Percentiles rank a stretch among this genome's conserved stretches.
Evolutionary conservation across 306 rosid species (phyloP).

Genomic region (Cucumis hystrix): DNA sequence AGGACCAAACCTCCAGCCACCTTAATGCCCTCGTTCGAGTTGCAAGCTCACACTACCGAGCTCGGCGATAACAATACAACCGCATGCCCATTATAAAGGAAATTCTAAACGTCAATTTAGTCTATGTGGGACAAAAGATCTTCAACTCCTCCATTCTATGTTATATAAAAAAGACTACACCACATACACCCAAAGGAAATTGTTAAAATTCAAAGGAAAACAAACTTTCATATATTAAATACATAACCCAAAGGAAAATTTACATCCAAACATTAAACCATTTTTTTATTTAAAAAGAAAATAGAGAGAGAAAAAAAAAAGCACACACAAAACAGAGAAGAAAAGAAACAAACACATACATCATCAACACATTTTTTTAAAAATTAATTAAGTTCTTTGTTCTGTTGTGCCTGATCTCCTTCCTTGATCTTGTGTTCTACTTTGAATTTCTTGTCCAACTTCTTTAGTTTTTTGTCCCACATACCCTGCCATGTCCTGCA

Average conservation of each 20-base stretch:
- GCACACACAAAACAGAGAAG: not conserved
- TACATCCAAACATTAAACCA: not conserved
- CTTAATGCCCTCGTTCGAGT: no score
- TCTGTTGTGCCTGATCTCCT: conserved; percentile 17
- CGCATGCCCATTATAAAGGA: no score
- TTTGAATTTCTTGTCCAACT: conserved; percentile 39
- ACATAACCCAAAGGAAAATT: not conserved
- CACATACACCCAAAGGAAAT: no score
- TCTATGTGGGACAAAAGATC: no score
- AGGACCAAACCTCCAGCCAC: no score
- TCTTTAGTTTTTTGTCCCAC: conserved; percentile 56
- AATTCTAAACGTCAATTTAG: no score
- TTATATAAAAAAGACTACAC: no score
- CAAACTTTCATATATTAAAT: not conserved
- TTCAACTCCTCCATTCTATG: no score
- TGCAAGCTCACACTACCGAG: no score
- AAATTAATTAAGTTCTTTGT: not conserved
- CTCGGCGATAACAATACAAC: no score
- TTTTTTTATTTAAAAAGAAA: not conserved
- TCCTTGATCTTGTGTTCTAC: conserved; percentile 25
- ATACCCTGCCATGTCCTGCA: conserved; percentile 29
- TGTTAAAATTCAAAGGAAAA: not conserved
- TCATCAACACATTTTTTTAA: no score
- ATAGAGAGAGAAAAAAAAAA: not conserved
- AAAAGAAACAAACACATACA: not conserved